Evolutionary conservation across 2,329 filamentous ascomycete genomes (phyloP), one percentile per base, ranked within the genome.

Genomic region (Aspergillus sp.): DNA sequence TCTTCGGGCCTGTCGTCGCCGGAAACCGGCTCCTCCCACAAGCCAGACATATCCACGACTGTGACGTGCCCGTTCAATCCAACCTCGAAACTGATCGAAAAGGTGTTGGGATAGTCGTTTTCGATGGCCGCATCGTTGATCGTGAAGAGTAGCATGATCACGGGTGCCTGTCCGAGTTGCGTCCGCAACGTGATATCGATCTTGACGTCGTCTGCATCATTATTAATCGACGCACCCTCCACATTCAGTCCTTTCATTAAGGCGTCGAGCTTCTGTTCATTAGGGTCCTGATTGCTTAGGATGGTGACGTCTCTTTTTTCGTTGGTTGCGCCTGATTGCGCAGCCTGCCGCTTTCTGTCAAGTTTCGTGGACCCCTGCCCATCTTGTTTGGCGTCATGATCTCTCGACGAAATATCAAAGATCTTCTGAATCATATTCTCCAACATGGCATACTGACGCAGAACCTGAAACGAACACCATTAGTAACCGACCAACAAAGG

Each of bases 211-310:
- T 62, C 54, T 6, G 49, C 39, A 13, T 35, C 43, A 5, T 41
- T 33, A 37, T 45, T 19, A 39, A 13, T 44, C 46, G 22, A 42
- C 46, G 19, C 23, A 17, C 32, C 49, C 17, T n/a, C 43, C 37
- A 38, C 25, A 44, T 48, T 27, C 27, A 46, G 45, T 2, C 49
- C 51, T 19, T 54, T 53, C 20, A 72, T 72, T 15, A 91, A 74
- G 10, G 73, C 74, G 17, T 75, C 69, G 49, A 82, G 78, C 60
- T 86, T 84, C 0, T 73, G 71, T 13, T 68, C 60, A 17, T 63
- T 64, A 3, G 63, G 59, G 35, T 70, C 63, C 22, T 66, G 59
- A 46, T 79, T 70, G 53, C 78, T 72, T 33, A 68, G 45, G 1
- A 58, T 51, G 13, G 58, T 59, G 20, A 60, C 37, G 6, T 52